Percentiles rank a stretch among this genome's conserved stretches.
These are phyloP conservation scores for Epichloe aotearoae DNA, from an alignment of 2,329 filamentous ascomycete genomes.

Conservation along the genomic window DNA sequence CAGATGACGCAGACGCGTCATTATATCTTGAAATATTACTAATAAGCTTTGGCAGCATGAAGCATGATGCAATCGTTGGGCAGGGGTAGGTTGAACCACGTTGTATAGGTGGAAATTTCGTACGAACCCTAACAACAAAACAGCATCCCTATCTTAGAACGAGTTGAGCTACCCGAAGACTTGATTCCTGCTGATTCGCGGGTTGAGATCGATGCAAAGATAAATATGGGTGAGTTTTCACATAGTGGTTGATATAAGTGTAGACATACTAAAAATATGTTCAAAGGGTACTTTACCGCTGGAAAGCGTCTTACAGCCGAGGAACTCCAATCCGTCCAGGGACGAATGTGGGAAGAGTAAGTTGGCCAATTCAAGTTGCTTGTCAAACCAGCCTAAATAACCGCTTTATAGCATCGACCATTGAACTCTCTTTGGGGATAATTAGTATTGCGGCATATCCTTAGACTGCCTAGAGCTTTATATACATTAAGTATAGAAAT, in stretches of 20 bases:
- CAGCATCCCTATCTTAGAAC: constrained; percentile 74
- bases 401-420: constrained; percentile 2
- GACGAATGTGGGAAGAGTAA: constrained; percentile 80
- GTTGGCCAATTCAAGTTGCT: constrained; percentile 9
- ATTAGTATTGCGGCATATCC: background rate
- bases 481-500: background rate
- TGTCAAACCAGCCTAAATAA: background rate
- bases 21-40: background rate
- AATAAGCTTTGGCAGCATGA: constrained; percentile 48
- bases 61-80: constrained; percentile 76
- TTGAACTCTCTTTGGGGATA: background rate
- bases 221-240: constrained; percentile 63
- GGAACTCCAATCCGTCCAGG: constrained; percentile 74
- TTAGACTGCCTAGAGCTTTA: background rate
- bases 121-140: background rate
- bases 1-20: too few species aligned
- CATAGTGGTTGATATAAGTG: background rate
- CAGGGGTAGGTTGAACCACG: constrained; percentile 42
- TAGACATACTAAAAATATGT: background rate
- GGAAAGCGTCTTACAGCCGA: constrained; percentile 81
- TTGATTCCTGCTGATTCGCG: constrained; percentile 89
- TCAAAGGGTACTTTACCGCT: constrained; percentile 63
- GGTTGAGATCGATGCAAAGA: constrained; percentile 98
- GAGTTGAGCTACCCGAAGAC: constrained; percentile 83
- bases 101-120: background rate